Percentiles rank a stretch among this genome's conserved stretches.
Evolutionary conservation across 805 yeast genomes (phyloP).

Genomic region (Sugiyamaella americana): DNA sequence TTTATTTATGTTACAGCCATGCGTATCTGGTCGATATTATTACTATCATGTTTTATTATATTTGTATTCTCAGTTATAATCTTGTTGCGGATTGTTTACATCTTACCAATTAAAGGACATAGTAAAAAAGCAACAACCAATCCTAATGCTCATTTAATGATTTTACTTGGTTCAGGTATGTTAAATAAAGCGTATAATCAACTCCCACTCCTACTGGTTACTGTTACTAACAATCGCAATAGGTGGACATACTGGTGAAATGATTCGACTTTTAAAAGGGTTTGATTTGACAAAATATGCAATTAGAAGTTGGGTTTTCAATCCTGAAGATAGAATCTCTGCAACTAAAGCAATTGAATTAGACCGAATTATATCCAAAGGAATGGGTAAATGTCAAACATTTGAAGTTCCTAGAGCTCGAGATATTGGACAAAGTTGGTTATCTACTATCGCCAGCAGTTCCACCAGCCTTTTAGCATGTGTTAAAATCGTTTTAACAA

Average conservation of each 20-base stretch:
- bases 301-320: conserved; percentile 33
- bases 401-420: conserved; percentile 51
- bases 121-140: too few species aligned
- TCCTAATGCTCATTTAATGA: conserved; percentile 2
- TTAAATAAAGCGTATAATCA: too few species aligned
- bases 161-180: conserved; percentile 10
- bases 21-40: too few species aligned
- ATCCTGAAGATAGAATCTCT: conserved; percentile 50
- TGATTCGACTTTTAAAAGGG: conserved; percentile 58
- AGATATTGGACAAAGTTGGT: conserved; percentile 48
- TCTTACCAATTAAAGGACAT: background rate
- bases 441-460: conserved; percentile 44
- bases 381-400: conserved; percentile 29
- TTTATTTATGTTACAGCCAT: too few species aligned
- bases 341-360: conserved; percentile 27
- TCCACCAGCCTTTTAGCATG: background rate
- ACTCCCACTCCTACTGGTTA: too few species aligned
- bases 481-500: background rate
- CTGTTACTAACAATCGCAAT: conserved; percentile 68
- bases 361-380: conserved; percentile 13
- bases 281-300: conserved; percentile 29
- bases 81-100: background rate
- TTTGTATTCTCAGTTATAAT: background rate
- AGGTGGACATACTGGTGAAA: conserved; percentile 96
- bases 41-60: background rate